Base-by-base conservation (phyloP, 2,329 filamentous ascomycete species). In the Leptodontidium sp. region DNA sequence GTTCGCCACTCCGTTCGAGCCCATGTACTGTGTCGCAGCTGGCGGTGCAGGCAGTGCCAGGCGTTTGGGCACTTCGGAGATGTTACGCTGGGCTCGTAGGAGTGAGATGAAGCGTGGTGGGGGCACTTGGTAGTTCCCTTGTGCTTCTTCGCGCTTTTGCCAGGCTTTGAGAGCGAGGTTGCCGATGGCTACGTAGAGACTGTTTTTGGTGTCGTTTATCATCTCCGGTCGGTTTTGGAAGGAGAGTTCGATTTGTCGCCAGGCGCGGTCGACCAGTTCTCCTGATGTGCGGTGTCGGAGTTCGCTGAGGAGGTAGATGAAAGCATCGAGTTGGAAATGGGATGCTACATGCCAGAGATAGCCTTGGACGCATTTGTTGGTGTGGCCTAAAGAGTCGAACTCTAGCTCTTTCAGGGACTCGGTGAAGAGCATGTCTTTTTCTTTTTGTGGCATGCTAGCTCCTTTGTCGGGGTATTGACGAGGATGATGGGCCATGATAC, bases 381-480 rank as follows among this genome's bases (percentile, higher is more conserved):
- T 74, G 59, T 78, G 74, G 15, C 75, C 75, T 7, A 77, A 65
- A 21, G 73, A 74, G 63, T 80, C 80, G 73, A 75, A 81, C 72
- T 76, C 77, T 66, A 75, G 64, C 45, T 81, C 80, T 59, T 80
- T 81, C 24, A 78, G 72, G 29, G 81, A 75, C 43, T 81, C 69
- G 14, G 70, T 61, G 58, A 80, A 79, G 1, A 79, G 66, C 52
- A 77, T 69, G 63, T 79, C 78, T 52, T 75, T 78, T 32, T 79
- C 77, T 47, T 72, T 74, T 57, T 78, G 76, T 4, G 77, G 69
- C 77, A 77, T 76, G 45, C 66, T 75, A 4, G 70, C 74, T 24
- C 76, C 75, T 64, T 74, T 72, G 40, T 79, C 77, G 2, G 73
- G 67, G 52, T 75, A 74, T 45, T 76, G 73, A 2, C 77, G 72